Base-by-base conservation (phyloP, 805 yeast genomes). In the Wickerhamiella domercqiae region DNA sequence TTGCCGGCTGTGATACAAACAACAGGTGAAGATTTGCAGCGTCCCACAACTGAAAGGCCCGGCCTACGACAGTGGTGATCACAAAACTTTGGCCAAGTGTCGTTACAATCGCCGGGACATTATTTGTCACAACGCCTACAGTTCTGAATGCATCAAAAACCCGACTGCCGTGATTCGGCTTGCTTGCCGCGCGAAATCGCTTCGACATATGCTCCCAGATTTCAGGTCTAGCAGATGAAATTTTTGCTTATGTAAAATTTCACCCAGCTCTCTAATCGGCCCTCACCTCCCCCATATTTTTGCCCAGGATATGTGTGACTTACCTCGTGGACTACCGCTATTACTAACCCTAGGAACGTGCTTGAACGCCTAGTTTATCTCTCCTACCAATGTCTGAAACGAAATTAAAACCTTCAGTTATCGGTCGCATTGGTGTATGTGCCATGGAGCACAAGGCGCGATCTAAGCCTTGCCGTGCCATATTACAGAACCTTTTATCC, bases 361-460 rank as follows among this genome's bases (percentile, higher is more conserved):
- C n/a, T n/a, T n/a, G n/a, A n/a, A n/a, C n/a, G n/a, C n/a, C n/a
- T n/a, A n/a, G n/a, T n/a, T n/a, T n/a, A n/a, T n/a, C n/a, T n/a
- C n/a, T n/a, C n/a, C n/a, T n/a, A n/a, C n/a, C n/a, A n/a, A 24
- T 24, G 26, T 9, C 11, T 24, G 26, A 24, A 9, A 24, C 9
- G 26, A 24, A 24, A 24, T 13, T 24, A 9, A n/a, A n/a, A n/a
- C n/a, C n/a, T n/a, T n/a, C n/a, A n/a, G n/a, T 28, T 13, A 44
- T 86, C 45, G 97, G 98, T 29, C 86, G 82, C 47, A 82, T 90
- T 48, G 99, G 99, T 37, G 94, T 90, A 1, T 90, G 99, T 61
- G 99, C 99, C 7, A 86, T 90, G 96, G 99, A 90, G 58, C 77
- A 86, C 41, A 90, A 90, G 58, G 98, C 86, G 2, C 68, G 93